Percentiles rank a stretch among this genome's conserved stretches.
phyloP scores from a whole-genome alignment of 2,329 filamentous ascomycete species.

The Exophiala sp. region DNA sequence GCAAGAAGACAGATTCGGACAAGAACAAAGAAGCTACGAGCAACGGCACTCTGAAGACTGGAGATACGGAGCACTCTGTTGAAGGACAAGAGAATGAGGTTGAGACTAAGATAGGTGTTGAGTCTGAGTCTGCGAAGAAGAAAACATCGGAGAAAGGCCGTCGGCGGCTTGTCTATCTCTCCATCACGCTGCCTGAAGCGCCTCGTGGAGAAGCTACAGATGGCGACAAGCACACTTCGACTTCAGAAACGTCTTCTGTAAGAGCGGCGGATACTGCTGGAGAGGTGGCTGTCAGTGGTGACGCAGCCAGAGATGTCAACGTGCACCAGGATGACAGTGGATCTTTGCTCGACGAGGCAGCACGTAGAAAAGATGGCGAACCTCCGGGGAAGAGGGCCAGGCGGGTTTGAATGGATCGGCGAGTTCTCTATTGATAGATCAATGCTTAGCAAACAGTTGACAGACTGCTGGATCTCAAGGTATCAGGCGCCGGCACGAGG shows the following conservation, averaged over 20 bases:
- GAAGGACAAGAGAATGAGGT: not conserved
- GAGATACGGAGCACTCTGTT: not conserved
- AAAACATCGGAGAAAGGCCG: not conserved
- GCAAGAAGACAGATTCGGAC: not conserved
- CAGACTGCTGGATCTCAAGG: no score
- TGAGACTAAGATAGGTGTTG: not conserved
- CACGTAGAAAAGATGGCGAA: slow-evolving; percentile 8
- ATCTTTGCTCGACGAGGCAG: not conserved
- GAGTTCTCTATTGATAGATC: not conserved
- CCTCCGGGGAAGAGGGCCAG: slow-evolving; percentile 18
- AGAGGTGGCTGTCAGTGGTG: not conserved
- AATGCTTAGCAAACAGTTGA: slow-evolving; percentile 2
- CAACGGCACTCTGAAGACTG: not conserved
- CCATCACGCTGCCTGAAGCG: slow-evolving; percentile 13
- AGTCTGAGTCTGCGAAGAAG: not conserved
- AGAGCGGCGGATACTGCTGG: not conserved
- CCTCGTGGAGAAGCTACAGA: not conserved
- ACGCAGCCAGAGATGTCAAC: not conserved
- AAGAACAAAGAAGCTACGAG: not conserved
- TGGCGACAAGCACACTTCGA: not conserved
- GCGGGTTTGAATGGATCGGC: slow-evolving; percentile 3
- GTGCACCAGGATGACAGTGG: no score
- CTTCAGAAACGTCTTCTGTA: not conserved
- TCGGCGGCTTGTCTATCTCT: slow-evolving; percentile 12
- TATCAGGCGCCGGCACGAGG: no score